These are phyloP conservation scores for Chaetomiaceae sp. DNA, from an alignment of 2,329 filamentous ascomycete genomes.

Conservation along the genomic window DNA sequence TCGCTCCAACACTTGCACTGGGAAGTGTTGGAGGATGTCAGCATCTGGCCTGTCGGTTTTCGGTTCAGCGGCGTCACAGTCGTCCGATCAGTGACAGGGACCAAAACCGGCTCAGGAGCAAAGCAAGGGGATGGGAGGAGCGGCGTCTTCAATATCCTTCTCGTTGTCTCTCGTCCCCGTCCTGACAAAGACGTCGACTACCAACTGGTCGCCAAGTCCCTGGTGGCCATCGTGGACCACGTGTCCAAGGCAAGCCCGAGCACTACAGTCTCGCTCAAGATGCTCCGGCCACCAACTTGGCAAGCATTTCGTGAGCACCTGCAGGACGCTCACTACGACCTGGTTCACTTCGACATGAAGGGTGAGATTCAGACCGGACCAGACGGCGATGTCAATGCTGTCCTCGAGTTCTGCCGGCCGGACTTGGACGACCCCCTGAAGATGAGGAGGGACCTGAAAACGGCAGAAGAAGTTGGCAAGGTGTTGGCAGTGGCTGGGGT, in stretches of 20 bases:
- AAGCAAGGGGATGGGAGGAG: no score
- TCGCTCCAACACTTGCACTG: background rate
- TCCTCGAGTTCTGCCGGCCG: background rate
- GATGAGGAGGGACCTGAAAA: no score
- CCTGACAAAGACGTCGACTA: background rate
- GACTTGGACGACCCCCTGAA: no score
- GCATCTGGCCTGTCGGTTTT: background rate
- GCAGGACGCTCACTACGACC: background rate
- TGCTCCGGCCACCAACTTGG: slow-evolving; percentile 1
- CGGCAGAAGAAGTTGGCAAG: background rate
- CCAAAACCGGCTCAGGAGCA: no score
- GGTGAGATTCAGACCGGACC: background rate
- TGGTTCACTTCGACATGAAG: slow-evolving; percentile 4
- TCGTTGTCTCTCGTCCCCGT: background rate
- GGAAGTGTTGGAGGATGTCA: background rate
- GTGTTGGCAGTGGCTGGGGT: background rate
- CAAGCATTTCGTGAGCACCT: background rate
- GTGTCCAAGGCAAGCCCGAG: background rate
- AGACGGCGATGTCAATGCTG: background rate
- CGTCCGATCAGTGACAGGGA: background rate
- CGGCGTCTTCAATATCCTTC: background rate
- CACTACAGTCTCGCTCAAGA: background rate
- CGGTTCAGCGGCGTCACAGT: background rate
- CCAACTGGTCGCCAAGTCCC: slow-evolving; percentile 2
- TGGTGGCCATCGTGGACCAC: background rate